A percentile compares a stretch with the other conserved stretches of the same genome.
Conservation (phyloP, 257 asterid genomes). For the Penstemon eatonii region DNA sequence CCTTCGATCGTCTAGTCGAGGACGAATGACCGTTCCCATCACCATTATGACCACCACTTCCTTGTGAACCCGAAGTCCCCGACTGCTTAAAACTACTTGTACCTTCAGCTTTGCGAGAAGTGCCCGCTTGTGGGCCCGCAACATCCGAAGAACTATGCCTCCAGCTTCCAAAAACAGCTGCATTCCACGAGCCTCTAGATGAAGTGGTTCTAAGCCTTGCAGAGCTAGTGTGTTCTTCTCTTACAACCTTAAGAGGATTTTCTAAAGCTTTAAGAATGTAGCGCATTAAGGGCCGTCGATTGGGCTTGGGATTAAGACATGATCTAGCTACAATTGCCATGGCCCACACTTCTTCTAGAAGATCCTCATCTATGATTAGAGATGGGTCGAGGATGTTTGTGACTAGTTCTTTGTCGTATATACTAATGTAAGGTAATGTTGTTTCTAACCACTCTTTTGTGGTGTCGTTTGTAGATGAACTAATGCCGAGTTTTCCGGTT, state of each 20-base stretch:
- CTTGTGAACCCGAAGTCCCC: slow-evolving; percentile 61
- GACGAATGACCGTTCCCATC: slow-evolving; percentile 55
- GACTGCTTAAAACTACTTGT: slow-evolving; percentile 62
- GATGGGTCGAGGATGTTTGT: slow-evolving; percentile 87
- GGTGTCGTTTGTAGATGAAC: slow-evolving; percentile 63
- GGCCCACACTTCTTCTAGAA: slow-evolving; percentile 98
- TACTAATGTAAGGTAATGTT: slow-evolving; percentile 66
- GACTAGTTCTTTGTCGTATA: slow-evolving; percentile 85
- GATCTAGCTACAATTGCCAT: slow-evolving; percentile 94
- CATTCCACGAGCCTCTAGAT: slow-evolving; percentile 94
- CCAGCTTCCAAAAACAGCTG: slow-evolving; percentile 86
- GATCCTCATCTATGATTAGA: slow-evolving; percentile 79
- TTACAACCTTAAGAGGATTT: slow-evolving; percentile 84
- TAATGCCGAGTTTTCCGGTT: slow-evolving; percentile 86
- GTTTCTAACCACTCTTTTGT: slow-evolving; percentile 73
- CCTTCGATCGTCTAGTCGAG: slow-evolving; percentile 64
- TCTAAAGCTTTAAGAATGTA: slow-evolving; percentile 89
- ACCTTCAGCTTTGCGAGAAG: slow-evolving; percentile 46
- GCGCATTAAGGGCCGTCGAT: slow-evolving; percentile 86
- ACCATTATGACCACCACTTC: slow-evolving; percentile 53
- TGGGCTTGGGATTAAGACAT: slow-evolving; percentile 88
- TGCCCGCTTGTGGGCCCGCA: slow-evolving; percentile 36
- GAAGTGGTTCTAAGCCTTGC: slow-evolving; percentile 77
- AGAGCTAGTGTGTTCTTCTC: slow-evolving; percentile 77
- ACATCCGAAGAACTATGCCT: slow-evolving; percentile 80